Conservation (phyloP, 2,329 filamentous ascomycete species). For the Sporothrix mexicana region DNA sequence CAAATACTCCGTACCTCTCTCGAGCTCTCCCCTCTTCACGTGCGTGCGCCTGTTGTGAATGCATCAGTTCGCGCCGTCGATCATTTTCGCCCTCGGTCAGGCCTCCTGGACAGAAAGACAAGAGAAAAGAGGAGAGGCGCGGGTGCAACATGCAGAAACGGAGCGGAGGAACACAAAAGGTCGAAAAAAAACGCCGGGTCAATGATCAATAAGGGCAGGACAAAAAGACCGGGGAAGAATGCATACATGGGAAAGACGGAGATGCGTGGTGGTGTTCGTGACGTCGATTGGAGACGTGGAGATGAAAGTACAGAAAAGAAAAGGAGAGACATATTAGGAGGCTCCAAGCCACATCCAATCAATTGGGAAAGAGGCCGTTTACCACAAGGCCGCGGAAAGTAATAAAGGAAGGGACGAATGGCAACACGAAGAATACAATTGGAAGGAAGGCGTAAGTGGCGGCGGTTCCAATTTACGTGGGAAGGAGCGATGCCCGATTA, state of each 20-base stretch:
- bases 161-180: background rate
- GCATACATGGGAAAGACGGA: background rate
- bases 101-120: background rate
- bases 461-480: too few species aligned
- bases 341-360: background rate
- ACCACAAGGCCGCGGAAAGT: too few species aligned
- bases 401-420: background rate
- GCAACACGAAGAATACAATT: background rate
- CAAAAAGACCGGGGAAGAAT: background rate
- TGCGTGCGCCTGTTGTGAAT: conserved; percentile 6
- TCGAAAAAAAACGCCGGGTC: background rate
- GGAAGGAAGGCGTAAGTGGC: background rate
- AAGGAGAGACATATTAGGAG: background rate
- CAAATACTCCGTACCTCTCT: too few species aligned
- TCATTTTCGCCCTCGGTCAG: conserved; percentile 25
- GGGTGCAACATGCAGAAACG: background rate
- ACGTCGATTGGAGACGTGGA: background rate
- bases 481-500: too few species aligned
- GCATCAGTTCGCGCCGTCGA: conserved; percentile 7
- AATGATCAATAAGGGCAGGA: background rate
- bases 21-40: conserved; percentile 26
- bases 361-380: background rate
- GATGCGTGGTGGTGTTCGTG: background rate
- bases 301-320: background rate
- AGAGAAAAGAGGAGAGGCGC: background rate